Conservation (phyloP, 192 early-diverging fungal species). For the Chytriomyces sp. region DNA sequence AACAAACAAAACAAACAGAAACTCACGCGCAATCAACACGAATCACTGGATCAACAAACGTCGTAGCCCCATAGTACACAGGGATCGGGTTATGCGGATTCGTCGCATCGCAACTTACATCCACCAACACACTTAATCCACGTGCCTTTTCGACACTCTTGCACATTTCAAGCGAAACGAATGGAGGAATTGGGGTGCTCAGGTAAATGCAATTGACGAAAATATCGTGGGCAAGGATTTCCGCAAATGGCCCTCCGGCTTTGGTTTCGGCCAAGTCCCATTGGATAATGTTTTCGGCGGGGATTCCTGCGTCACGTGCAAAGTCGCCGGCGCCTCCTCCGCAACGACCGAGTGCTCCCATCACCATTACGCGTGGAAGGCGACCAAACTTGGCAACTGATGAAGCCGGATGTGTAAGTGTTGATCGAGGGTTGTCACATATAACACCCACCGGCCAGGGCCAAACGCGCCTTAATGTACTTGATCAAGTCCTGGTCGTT, state of each 20-base stretch:
- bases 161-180: constrained; percentile 83
- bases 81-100: constrained; percentile 98
- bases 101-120: constrained; percentile 96
- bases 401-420: too few relatives aligned
- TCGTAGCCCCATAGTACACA: constrained; percentile 89
- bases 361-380: constrained; percentile 89
- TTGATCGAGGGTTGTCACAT: too few relatives aligned
- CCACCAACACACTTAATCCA: constrained; percentile 82
- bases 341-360: constrained; percentile 96
- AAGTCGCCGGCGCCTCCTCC: constrained; percentile 88
- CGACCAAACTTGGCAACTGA: constrained; percentile 60
- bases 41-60: constrained; percentile 91
- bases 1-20: neutral
- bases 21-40: constrained; percentile 62
- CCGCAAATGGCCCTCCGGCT: constrained; percentile 88
- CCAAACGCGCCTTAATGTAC: constrained; percentile 69
- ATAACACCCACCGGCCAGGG: too few relatives aligned
- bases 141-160: constrained; percentile 70
- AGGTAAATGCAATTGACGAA: constrained; percentile 99
- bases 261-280: constrained; percentile 97
- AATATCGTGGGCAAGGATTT: constrained; percentile 87
- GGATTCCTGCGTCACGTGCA: constrained; percentile 80
- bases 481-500: constrained; percentile 80
- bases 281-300: constrained; percentile 83
- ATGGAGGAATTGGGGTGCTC: constrained; percentile 88